Base-by-base conservation (phyloP, 768 basidiomycete species). In the Boletus bicolor region DNA sequence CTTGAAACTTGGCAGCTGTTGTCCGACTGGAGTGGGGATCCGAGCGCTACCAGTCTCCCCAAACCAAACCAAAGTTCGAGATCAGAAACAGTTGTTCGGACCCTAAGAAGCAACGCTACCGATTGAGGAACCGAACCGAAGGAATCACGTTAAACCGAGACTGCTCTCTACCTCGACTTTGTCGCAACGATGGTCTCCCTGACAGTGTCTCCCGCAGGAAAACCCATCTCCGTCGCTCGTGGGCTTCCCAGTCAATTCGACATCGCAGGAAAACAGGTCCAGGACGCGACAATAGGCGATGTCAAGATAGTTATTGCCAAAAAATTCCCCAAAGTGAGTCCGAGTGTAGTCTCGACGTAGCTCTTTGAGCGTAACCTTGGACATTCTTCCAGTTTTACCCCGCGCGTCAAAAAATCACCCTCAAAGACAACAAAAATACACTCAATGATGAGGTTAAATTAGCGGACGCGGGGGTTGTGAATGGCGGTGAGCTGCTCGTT, bases 401-500 rank as follows among this genome's bases (percentile, higher is more conserved):
- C 0, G 72, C 83, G 45, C 82, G 93, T 15, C 94, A 96, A 67
- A 87, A 86, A 64, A 70, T 97, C 12, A 76, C 84, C 1, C 69
- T 85, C 4, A 83, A 82, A 50, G 84, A 81, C 49, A 82, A 84
- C 44, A 81, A 79, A 52, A 84, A 82, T 54, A 66, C 82, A 5
- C 77, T 91, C 15, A 74, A 81, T 1, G 88, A 94, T 54, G 83
- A 84, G 15, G 73, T 77, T 39, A 81, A 79, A 34, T 69, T 98
- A 44, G 70, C 68, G 14, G 77, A 81, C 28, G 79, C 82, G n/a
- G 82, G 81, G 0, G 68, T 91, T 4, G 65, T 64, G 10, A 79
- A 85, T 19, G 86, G 82, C 10, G 79, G 78, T n/a, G 84, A 86
- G 55, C 64, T 98, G 37, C 72, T 79, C 37, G 78, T 94, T 56